Base-by-base conservation (phyloP, 192 early-diverging fungal genomes). In the Coemansia sp. region DNA sequence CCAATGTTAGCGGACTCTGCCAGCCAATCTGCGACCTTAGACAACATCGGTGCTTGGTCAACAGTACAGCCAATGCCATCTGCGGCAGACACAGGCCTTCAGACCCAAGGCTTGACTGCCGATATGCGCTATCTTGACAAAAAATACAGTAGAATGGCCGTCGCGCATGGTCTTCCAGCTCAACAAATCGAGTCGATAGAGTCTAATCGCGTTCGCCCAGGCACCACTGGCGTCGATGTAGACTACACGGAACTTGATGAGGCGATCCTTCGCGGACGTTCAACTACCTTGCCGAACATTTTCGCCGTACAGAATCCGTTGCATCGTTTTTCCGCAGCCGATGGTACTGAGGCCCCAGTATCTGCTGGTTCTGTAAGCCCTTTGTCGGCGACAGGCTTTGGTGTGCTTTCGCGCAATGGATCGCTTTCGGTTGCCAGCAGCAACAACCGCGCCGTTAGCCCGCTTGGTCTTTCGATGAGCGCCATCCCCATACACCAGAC, bases 221-320 rank as follows among this genome's bases (percentile, higher is more conserved):
- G 25, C 23, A 34, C 51, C 26, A 14, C 14, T 9, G 14, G 24
- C n/a, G 49, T 28, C 16, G 67, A 79, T 4, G 41, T 69, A 27
- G 77, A 80, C 58, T 80, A 74, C 38, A 56, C 77, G 0, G 68
- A 64, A 68, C 67, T 80, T n/a, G 77, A 80, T 26, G 77, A 80
- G 53, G 77, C 77, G 7, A 80, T 80, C 49, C 68, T 80, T 5
- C 67, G 77, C 26, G 77, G 70, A 23, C 71, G 77, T 53, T 80
- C 77, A 10, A 80, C 77, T 30, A 80, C 77, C 1, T 62, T 80
- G 26, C 68, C 77, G 18, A 71, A 80, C 34, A 80, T 80, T 28
- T 74, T 80, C 27, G 53, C 71, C 24, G 58, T 55, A 19, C 68
- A 67, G 5, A 74, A 71, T 24, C 57, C 77, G 16, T 41, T 61